phyloP scores from a whole-genome alignment of 2,329 filamentous ascomycete species.

The Claviceps arundinis region DNA sequence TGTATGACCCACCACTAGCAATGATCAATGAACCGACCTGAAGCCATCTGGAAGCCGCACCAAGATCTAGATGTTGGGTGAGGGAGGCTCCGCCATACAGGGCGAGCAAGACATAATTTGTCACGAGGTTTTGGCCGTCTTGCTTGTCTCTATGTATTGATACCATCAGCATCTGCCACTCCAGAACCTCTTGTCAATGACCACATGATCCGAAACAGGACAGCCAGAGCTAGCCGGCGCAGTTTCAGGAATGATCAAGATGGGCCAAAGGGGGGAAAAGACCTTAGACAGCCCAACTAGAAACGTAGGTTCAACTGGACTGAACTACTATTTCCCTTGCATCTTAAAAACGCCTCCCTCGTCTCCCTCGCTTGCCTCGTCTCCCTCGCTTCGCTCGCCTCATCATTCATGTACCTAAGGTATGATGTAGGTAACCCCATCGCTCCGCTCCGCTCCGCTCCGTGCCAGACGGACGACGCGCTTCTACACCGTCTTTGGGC shows the following conservation, averaged over 20 bases:
- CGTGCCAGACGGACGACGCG: background rate
- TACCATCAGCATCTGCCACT: background rate
- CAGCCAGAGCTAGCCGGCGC: background rate
- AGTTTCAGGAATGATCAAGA: slow-evolving; percentile 9
- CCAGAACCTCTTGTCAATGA: background rate
- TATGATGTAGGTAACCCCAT: no score
- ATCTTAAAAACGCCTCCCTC: no score
- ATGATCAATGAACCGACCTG: background rate
- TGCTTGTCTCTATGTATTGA: background rate
- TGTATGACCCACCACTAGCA: no score
- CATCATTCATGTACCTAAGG: background rate
- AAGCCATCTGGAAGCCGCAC: background rate
- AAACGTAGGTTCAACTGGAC: no score
- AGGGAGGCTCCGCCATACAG: slow-evolving; percentile 5
- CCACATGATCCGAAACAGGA: background rate
- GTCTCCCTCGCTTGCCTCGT: background rate
- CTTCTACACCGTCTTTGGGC: background rate
- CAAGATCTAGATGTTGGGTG: background rate
- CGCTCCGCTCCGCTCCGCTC: no score
- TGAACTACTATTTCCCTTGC: no score
- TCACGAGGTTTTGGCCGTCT: slow-evolving; percentile 1
- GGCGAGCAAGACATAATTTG: slow-evolving; percentile 3
- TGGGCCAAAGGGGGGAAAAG: slow-evolving; percentile 3
- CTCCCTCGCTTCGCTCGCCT: background rate
- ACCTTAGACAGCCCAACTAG: background rate